Conservation (phyloP, 1,284 basidiomycete species). For the Apiotrichum domesticum region DNA sequence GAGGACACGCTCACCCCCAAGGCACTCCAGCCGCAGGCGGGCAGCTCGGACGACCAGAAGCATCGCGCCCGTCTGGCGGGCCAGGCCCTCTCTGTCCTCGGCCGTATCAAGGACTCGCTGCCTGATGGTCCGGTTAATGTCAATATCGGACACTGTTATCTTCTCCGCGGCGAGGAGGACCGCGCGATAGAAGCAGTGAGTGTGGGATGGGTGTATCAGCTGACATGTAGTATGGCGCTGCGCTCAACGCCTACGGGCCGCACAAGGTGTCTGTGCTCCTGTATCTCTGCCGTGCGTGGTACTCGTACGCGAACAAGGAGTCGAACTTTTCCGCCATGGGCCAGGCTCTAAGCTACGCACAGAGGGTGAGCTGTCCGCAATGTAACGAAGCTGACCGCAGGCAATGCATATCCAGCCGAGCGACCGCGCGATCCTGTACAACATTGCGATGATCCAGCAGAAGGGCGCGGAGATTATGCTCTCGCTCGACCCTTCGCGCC, state of each 20-base stretch:
- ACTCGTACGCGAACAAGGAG: conserved; percentile 81
- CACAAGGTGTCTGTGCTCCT: conserved; percentile 68
- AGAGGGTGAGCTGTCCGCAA: conserved; percentile 53
- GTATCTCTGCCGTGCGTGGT: conserved; percentile 83
- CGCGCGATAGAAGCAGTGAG: conserved; percentile 87
- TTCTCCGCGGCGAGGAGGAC: conserved; percentile 82
- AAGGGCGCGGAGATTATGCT: conserved; percentile 85
- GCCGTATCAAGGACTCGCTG: conserved; percentile 77
- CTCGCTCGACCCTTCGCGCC: conserved; percentile 62
- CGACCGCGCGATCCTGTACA: conserved; percentile 84
- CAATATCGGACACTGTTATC: conserved; percentile 93
- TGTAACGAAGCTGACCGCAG: conserved; percentile 46
- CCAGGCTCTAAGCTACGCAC: conserved; percentile 69
- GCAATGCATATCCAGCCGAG: conserved; percentile 71
- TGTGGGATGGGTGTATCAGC: conserved; percentile 17
- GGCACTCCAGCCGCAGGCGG: conserved; percentile 28
- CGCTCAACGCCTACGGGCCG: conserved; percentile 62
- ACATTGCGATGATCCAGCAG: conserved; percentile 94
- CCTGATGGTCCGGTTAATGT: conserved; percentile 80
- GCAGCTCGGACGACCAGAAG: conserved; percentile 57
- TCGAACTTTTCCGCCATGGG: conserved; percentile 72
- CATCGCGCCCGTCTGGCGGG: conserved; percentile 60
- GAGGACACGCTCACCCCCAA: conserved; percentile 70
- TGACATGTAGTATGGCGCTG: conserved; percentile 73
- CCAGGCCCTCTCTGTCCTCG: conserved; percentile 78